Conservation (phyloP, 371 early-diverging fungal species). For the Mucor sp. region DNA sequence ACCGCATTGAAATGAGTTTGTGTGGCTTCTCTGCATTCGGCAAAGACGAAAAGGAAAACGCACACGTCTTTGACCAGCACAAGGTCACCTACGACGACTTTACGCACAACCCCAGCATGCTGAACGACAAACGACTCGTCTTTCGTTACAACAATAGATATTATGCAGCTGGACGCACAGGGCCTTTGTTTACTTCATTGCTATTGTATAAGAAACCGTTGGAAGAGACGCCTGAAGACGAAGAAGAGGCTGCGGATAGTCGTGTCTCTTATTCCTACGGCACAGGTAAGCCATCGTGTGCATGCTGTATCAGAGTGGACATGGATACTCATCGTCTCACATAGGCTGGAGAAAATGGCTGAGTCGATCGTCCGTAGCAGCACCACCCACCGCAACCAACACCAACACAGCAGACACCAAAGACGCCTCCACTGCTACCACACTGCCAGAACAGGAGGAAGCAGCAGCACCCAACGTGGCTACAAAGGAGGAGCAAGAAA, state of each 20-base stretch:
- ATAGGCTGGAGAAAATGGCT: constrained; percentile 55
- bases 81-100: constrained; percentile 64
- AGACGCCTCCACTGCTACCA: background rate
- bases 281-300: constrained; percentile 7
- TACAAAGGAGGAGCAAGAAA: constrained; percentile 13
- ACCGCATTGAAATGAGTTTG: constrained; percentile 55
- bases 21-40: constrained; percentile 52
- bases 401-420: background rate
- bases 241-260: constrained; percentile 21
- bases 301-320: too few species aligned
- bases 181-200: constrained; percentile 56
- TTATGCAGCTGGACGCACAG: constrained; percentile 37
- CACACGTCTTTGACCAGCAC: constrained; percentile 58
- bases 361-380: constrained; percentile 42
- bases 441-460: background rate
- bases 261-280: constrained; percentile 38
- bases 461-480: background rate
- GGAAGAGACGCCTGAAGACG: background rate
- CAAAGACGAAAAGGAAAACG: constrained; percentile 48
- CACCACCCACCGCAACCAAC: constrained; percentile 13
- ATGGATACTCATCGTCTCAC: too few species aligned
- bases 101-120: constrained; percentile 60
- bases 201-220: constrained; percentile 46
- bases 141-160: constrained; percentile 64
- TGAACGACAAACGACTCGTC: constrained; percentile 69